A percentile compares a stretch with the other conserved stretches of the same genome.
These are phyloP conservation scores for Hysterium pulicare DNA, from an alignment of 2,329 filamentous ascomycete genomes.

Conservation along the genomic window DNA sequence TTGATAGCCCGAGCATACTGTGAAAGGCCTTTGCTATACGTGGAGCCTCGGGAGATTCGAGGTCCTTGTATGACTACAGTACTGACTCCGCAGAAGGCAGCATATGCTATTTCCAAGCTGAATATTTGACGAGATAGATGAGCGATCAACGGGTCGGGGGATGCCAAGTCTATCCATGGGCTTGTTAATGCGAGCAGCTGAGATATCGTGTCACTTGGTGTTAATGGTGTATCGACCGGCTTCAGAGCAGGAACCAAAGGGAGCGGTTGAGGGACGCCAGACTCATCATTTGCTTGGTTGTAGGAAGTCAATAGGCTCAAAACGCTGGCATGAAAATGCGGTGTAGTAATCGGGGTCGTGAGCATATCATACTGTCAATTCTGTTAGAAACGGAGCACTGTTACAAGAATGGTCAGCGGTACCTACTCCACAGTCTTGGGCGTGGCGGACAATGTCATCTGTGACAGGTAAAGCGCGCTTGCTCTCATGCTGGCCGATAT, in stretches of 20 bases:
- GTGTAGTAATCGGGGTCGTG: conserved; percentile 74
- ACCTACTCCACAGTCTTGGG: conserved; percentile 67
- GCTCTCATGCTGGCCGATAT: conserved; percentile 72
- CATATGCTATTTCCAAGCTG: conserved; percentile 88
- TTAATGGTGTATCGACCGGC: conserved; percentile 73
- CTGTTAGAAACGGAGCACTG: conserved; percentile 6
- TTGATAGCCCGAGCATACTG: conserved; percentile 83
- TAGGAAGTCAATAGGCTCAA: conserved; percentile 59
- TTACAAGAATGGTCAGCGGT: neutral
- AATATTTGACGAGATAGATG: conserved; percentile 86
- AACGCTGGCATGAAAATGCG: conserved; percentile 67
- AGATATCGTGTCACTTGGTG: conserved; percentile 64
- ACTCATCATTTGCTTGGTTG: conserved; percentile 45
- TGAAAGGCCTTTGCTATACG: conserved; percentile 49
- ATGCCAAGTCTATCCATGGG: conserved; percentile 88
- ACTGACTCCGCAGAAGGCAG: conserved; percentile 86
- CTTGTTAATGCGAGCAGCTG: conserved; percentile 78
- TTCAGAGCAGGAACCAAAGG: conserved; percentile 62
- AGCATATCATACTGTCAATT: conserved; percentile 69
- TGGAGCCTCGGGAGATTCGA: conserved; percentile 56
- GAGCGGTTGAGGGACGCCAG: conserved; percentile 38
- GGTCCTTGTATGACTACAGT: conserved; percentile 83
- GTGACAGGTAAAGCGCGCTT: conserved; percentile 58
- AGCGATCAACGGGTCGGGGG: conserved; percentile 75
- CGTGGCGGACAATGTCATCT: conserved; percentile 62